These are phyloP conservation scores for Botrytis elliptica DNA, from an alignment of 2,329 filamentous ascomycete genomes.

Conservation along the genomic window DNA sequence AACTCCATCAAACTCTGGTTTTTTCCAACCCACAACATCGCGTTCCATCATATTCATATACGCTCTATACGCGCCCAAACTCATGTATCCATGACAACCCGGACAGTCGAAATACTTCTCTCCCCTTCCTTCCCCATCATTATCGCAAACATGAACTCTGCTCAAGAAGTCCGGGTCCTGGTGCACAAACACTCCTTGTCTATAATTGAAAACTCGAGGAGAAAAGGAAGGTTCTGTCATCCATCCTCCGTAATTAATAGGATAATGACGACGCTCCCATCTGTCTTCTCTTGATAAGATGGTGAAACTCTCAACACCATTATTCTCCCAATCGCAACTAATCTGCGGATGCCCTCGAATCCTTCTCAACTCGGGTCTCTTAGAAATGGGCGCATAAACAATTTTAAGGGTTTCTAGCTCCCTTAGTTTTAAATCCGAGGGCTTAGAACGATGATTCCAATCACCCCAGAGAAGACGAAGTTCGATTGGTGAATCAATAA, in stretches of 20 bases:
- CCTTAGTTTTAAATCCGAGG: neutral
- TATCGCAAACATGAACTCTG: neutral
- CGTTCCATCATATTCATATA: slow-evolving; percentile 14
- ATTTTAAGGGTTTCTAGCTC: slow-evolving; percentile 6
- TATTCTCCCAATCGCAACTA: neutral
- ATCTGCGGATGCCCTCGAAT: neutral
- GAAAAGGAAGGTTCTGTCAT: neutral
- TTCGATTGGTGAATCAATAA: slow-evolving; percentile 13
- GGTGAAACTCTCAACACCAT: neutral
- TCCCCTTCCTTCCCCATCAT: neutral
- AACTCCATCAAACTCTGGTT: slow-evolving; percentile 1
- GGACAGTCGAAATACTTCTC: slow-evolving; percentile 11
- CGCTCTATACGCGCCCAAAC: neutral
- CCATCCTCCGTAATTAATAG: slow-evolving; percentile 4
- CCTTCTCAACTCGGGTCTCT: neutral
- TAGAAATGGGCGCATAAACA: slow-evolving; percentile 8
- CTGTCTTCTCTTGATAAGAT: neutral
- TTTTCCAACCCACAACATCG: neutral
- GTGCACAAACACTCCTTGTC: neutral
- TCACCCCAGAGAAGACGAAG: slow-evolving; percentile 14
- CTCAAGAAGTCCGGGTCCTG: neutral
- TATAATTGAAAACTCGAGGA: neutral
- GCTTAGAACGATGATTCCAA: neutral
- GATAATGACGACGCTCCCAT: slow-evolving; percentile 1
- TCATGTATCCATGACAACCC: slow-evolving; percentile 8